phyloP scores from a whole-genome alignment of 2,329 filamentous ascomycete species.

The Diaporthe velutina region DNA sequence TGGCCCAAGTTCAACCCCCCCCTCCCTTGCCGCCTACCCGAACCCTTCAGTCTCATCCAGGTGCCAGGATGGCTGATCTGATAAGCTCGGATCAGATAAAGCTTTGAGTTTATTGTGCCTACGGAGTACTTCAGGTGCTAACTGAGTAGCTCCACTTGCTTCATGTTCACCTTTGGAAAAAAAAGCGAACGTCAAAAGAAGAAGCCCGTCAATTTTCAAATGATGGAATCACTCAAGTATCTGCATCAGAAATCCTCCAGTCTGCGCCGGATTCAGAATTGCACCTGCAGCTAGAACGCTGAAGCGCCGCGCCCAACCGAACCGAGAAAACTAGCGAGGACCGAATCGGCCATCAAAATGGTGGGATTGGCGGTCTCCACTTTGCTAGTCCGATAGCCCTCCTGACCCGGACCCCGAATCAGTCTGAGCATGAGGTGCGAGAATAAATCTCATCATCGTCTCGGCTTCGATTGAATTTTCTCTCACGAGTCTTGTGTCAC shows the following conservation, averaged over 20 bases:
- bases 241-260: too few species aligned
- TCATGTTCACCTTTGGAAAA: background rate
- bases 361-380: conserved; percentile 20
- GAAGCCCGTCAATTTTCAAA: background rate
- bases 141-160: background rate
- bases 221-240: background rate
- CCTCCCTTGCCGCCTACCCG: background rate
- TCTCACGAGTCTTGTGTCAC: background rate
- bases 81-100: conserved; percentile 21
- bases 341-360: conserved; percentile 13
- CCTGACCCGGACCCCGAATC: conserved; percentile 10
- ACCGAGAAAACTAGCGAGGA: conserved; percentile 22
- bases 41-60: background rate
- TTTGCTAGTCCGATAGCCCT: conserved; percentile 5
- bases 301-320: background rate
- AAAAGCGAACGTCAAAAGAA: background rate
- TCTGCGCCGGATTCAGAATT: background rate
- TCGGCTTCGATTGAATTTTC: background rate
- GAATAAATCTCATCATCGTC: conserved; percentile 20
- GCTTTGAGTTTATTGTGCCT: background rate
- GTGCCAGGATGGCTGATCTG: background rate
- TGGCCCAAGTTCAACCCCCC: too few species aligned
- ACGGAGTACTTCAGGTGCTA: too few species aligned
- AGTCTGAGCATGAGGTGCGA: background rate
- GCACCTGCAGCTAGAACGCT: background rate